phyloP scores from a whole-genome alignment of 371 early-diverging fungal genomes.

The Mucor irregularis region DNA sequence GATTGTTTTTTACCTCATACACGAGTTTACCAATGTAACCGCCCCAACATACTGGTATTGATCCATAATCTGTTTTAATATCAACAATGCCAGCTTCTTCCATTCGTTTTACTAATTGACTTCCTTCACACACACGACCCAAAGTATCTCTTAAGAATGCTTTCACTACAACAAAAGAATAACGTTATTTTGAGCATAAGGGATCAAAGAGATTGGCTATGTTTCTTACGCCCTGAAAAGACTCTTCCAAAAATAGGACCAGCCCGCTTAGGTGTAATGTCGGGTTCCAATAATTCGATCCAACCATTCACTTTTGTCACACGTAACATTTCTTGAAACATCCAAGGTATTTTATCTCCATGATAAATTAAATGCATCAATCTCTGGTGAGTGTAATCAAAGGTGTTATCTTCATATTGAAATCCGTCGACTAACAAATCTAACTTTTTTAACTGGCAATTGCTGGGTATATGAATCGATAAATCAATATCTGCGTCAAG shows the following conservation, averaged over 20 bases:
- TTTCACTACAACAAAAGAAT: no score
- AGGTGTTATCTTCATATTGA: slow-evolving; percentile 18
- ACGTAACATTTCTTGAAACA: slow-evolving; percentile 28
- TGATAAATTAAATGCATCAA: slow-evolving; percentile 27
- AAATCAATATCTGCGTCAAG: neutral
- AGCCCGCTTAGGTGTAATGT: slow-evolving; percentile 11
- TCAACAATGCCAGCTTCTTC: slow-evolving; percentile 28
- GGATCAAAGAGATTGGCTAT: no score
- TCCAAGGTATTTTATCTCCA: slow-evolving; percentile 18
- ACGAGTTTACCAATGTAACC: slow-evolving; percentile 42
- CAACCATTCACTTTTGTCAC: slow-evolving; percentile 38
- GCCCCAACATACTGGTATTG: slow-evolving; percentile 46
- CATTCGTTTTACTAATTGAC: slow-evolving; percentile 14
- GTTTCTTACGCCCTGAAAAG: slow-evolving; percentile 1
- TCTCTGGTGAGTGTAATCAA: slow-evolving; percentile 42
- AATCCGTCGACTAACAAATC: slow-evolving; percentile 26
- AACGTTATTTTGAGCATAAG: no score
- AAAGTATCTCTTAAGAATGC: neutral
- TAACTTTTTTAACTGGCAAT: slow-evolving; percentile 15
- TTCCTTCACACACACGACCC: slow-evolving; percentile 22
- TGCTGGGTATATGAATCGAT: slow-evolving; percentile 23
- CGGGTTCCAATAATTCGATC: slow-evolving; percentile 36
- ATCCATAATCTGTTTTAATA: slow-evolving; percentile 32
- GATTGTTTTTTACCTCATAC: slow-evolving; percentile 48
- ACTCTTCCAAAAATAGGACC: slow-evolving; percentile 21